These are phyloP conservation scores for Elsinoe fawcettii DNA, from an alignment of 2,329 filamentous ascomycete species.

Conservation along the genomic window DNA sequence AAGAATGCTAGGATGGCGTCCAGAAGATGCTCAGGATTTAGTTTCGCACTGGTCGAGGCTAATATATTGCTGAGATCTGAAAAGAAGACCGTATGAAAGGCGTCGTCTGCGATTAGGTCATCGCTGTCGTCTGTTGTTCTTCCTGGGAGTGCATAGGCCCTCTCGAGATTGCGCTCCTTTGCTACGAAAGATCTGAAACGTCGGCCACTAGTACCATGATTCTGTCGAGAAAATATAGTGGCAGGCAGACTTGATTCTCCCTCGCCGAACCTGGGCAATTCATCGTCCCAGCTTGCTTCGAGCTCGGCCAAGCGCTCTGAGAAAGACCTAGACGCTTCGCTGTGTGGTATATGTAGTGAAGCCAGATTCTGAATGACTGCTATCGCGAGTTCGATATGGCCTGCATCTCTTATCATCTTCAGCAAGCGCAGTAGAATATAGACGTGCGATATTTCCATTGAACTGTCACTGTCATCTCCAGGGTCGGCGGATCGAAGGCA, in stretches of 20 bases:
- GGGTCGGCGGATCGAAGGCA: slow-evolving; percentile 14
- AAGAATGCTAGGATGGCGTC: slow-evolving; percentile 54
- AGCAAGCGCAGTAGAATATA: slow-evolving; percentile 72
- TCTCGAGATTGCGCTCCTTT: slow-evolving; percentile 47
- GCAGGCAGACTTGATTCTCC: background rate
- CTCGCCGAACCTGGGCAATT: slow-evolving; percentile 72
- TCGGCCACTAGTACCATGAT: slow-evolving; percentile 16
- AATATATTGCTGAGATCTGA: slow-evolving; percentile 64
- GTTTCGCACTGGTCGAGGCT: slow-evolving; percentile 33
- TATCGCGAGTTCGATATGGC: slow-evolving; percentile 67
- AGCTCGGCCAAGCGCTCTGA: slow-evolving; percentile 38
- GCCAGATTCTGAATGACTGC: slow-evolving; percentile 77
- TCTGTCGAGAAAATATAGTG: background rate
- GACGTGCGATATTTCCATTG: slow-evolving; percentile 42
- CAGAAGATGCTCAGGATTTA: slow-evolving; percentile 45
- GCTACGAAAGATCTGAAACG: slow-evolving; percentile 40
- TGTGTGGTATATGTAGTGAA: slow-evolving; percentile 61
- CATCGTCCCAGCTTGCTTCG: slow-evolving; percentile 78
- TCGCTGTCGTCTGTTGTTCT: slow-evolving; percentile 65
- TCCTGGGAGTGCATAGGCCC: slow-evolving; percentile 54
- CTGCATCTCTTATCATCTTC: slow-evolving; percentile 64
- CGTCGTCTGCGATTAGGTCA: slow-evolving; percentile 57
- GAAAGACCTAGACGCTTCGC: slow-evolving; percentile 25
- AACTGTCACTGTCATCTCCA: background rate
- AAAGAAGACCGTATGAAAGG: slow-evolving; percentile 73